Evolutionary conservation across 2,329 filamentous ascomycete species (phyloP).

Genomic region (Claviceps africana): DNA sequence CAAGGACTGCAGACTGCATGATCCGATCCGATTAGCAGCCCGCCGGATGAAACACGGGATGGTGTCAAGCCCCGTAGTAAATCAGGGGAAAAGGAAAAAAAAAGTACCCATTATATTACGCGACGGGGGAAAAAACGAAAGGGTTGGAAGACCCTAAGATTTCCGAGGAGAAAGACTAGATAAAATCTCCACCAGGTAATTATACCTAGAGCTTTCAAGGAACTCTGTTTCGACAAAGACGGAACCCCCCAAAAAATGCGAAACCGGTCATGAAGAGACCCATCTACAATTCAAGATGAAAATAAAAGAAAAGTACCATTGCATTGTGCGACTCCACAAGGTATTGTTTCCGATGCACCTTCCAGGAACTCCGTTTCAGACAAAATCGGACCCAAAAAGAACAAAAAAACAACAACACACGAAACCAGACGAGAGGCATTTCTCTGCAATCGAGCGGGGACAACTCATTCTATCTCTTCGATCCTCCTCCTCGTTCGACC

Average conservation of each 20-base stretch:
- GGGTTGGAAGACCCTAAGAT: background rate
- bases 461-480: constrained; percentile 44
- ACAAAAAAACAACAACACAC: background rate
- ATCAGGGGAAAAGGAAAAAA: too few species aligned
- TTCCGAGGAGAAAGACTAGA: too few species aligned
- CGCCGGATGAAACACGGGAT: background rate
- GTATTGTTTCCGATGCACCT: background rate
- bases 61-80: background rate
- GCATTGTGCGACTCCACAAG: too few species aligned
- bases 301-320: too few species aligned
- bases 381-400: background rate
- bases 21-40: background rate
- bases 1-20: background rate
- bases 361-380: background rate
- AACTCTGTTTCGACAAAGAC: too few species aligned
- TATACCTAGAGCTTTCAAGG: too few species aligned
- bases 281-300: too few species aligned
- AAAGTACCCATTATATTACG: too few species aligned
- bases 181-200: too few species aligned
- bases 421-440: background rate
- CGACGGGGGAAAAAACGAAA: too few species aligned
- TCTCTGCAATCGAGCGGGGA: background rate
- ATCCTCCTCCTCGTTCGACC: constrained; percentile 29
- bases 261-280: too few species aligned
- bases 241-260: too few species aligned